These are phyloP conservation scores for Chrysoporthe cubensis DNA, from an alignment of 2,329 filamentous ascomycete species.

Conservation along the genomic window DNA sequence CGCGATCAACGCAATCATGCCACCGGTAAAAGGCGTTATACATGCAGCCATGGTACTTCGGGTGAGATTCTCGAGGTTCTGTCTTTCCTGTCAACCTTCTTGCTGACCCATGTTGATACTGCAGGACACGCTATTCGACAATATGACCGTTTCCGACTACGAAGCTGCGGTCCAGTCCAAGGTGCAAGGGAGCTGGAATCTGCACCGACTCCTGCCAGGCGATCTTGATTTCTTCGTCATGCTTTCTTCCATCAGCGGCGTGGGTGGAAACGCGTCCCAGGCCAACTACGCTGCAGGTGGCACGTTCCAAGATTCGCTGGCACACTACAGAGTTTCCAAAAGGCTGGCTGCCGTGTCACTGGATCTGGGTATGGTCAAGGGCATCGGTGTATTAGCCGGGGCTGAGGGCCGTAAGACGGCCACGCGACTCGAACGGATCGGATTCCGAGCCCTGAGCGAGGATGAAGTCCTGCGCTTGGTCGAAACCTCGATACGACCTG, in stretches of 20 bases:
- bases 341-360: conserved; percentile 32
- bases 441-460: too few relatives aligned
- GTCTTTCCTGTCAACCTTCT: too few relatives aligned
- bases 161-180: background rate
- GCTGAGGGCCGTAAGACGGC: too few relatives aligned
- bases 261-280: conserved; percentile 1
- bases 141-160: conserved; percentile 12
- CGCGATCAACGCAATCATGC: too few relatives aligned
- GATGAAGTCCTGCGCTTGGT: too few relatives aligned
- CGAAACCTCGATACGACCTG: too few relatives aligned
- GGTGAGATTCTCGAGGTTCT: too few relatives aligned
- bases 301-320: conserved; percentile 40
- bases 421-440: too few relatives aligned
- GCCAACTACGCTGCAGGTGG: conserved; percentile 35
- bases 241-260: background rate
- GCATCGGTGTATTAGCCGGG: too few relatives aligned
- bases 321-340: conserved; percentile 24
- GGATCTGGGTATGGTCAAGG: conserved; percentile 26
- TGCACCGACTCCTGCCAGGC: background rate
- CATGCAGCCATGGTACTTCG: too few relatives aligned
- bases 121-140: conserved; percentile 6
- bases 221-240: conserved; percentile 12
- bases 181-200: conserved; percentile 16
- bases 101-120: too few relatives aligned
- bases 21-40: too few relatives aligned